Percentiles rank a stretch among this genome's conserved stretches.
phyloP scores from a whole-genome alignment of 345 rosid species.

The Populus pruinosa region DNA sequence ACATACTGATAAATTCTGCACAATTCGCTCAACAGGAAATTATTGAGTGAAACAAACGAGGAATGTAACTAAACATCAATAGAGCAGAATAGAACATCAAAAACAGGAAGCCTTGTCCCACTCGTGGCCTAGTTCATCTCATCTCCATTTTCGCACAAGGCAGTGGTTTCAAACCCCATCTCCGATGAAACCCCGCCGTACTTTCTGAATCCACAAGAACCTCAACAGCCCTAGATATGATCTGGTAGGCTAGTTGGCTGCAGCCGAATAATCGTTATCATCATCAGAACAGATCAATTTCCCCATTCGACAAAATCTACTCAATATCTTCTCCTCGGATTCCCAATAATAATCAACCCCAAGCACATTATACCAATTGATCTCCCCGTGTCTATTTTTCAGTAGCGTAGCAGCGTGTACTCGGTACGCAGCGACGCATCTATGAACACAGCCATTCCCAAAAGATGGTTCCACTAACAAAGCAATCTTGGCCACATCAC shows the following conservation, averaged over 20 bases:
- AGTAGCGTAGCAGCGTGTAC: neutral
- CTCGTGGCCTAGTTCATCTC: no score
- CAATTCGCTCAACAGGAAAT: no score
- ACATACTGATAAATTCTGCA: no score
- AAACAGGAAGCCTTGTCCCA: no score
- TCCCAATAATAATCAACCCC: neutral
- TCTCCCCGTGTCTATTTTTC: neutral
- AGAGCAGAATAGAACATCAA: no score
- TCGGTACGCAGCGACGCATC: neutral
- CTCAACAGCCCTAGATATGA: neutral
- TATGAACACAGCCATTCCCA: neutral
- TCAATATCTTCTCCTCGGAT: neutral
- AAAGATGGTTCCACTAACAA: no score
- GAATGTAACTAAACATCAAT: no score
- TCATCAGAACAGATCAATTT: neutral
- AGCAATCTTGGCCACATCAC: no score
- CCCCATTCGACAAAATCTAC: neutral
- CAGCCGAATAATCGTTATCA: neutral
- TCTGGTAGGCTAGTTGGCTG: neutral
- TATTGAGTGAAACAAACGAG: no score
- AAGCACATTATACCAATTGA: neutral
- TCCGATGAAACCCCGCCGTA: neutral
- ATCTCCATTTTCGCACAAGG: no score
- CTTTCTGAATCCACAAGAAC: neutral
- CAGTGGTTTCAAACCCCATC: neutral